A percentile compares a stretch with the other conserved stretches of the same genome.
These are phyloP conservation scores for Trypanosoma cruzi DNA, from an alignment of 208 protist species.

Conservation along the genomic window DNA sequence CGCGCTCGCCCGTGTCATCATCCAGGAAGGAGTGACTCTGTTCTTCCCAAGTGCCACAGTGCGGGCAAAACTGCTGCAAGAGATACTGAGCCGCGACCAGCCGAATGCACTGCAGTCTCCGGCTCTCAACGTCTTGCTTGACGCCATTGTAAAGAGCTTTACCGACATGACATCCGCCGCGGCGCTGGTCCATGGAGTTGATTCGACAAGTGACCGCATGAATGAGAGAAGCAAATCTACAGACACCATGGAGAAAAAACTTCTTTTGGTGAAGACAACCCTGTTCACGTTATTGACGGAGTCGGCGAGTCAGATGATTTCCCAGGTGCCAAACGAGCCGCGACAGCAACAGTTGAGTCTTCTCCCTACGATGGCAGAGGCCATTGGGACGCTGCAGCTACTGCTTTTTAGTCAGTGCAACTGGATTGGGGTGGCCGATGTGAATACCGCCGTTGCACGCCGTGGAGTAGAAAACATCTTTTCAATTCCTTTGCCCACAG, in stretches of 20 bases:
- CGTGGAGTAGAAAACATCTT: constrained; percentile 13
- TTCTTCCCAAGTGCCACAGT: constrained; percentile 68
- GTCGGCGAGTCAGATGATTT: constrained; percentile 22
- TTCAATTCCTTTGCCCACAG: constrained; percentile 1
- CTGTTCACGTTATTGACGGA: constrained; percentile 29
- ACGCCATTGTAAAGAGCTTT: constrained; percentile 35
- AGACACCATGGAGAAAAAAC: not conserved
- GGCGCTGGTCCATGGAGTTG: constrained; percentile 9
- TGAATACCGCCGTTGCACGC: not conserved
- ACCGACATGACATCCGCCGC: constrained; percentile 25
- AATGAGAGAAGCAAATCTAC: not conserved
- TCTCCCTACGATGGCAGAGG: constrained; percentile 46
- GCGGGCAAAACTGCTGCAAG: constrained; percentile 62
- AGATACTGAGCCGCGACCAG: constrained; percentile 44
- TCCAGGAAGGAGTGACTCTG: constrained; percentile 73
- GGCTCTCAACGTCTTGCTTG: constrained; percentile 27
- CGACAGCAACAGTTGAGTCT: constrained; percentile 17
- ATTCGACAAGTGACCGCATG: not conserved
- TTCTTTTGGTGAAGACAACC: constrained; percentile 21
- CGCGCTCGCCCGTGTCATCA: constrained; percentile 44
- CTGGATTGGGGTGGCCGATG: not conserved
- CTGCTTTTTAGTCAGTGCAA: constrained; percentile 65
- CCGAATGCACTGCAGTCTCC: constrained; percentile 14
- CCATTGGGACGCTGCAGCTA: constrained; percentile 69
- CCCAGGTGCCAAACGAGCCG: constrained; percentile 9